These are phyloP conservation scores for Achaetomiella virescens DNA, from an alignment of 495 filamentous ascomycete genomes.

Conservation along the genomic window DNA sequence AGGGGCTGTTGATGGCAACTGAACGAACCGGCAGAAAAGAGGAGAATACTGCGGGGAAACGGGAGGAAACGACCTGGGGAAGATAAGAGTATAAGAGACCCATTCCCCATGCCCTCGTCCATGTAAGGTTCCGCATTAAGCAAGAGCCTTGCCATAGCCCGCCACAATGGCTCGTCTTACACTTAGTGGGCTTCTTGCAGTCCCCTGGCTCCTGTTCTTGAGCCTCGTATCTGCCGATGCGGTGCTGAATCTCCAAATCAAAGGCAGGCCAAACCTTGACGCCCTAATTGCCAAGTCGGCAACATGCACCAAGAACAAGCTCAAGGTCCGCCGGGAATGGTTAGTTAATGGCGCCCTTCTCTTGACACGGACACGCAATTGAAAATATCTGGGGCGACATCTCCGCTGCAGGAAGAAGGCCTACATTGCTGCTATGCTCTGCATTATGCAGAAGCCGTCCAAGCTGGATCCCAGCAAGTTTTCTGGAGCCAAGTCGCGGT, in stretches of 20 bases:
- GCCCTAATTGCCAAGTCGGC: constrained; percentile 37
- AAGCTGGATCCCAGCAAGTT: constrained; percentile 34
- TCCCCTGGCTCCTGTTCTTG: constrained; percentile 24
- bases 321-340: constrained; percentile 45
- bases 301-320: constrained; percentile 44
- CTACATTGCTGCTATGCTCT: constrained; percentile 61
- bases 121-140: background rate
- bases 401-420: constrained; percentile 37
- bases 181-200: constrained; percentile 22
- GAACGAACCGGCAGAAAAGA: too few relatives aligned
- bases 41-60: too few relatives aligned
- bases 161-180: constrained; percentile 25
- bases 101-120: too few relatives aligned
- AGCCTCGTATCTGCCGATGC: constrained; percentile 32
- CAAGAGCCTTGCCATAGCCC: background rate
- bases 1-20: too few relatives aligned
- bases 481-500: constrained; percentile 38
- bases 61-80: too few relatives aligned
- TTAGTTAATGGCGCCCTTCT: constrained; percentile 20
- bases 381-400: constrained; percentile 44
- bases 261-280: constrained; percentile 36
- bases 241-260: constrained; percentile 37
- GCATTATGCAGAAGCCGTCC: constrained; percentile 52
- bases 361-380: background rate
- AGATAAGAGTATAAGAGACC: too few relatives aligned